These are phyloP conservation scores for Coniochaeta prunicola DNA, from an alignment of 2,329 filamentous ascomycete species.

Conservation along the genomic window DNA sequence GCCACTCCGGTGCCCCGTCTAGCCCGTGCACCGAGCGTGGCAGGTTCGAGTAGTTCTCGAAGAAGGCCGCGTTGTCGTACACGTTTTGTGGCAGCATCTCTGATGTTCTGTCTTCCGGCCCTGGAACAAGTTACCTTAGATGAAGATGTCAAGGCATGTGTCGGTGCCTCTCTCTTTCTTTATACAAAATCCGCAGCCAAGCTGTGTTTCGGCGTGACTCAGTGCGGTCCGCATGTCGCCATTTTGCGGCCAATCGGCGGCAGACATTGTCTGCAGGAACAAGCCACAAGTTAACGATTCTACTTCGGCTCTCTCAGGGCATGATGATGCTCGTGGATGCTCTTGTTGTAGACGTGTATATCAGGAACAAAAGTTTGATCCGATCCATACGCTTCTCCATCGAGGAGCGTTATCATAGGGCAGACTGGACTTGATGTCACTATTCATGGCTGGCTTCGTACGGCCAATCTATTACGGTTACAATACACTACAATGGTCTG, in stretches of 20 bases:
- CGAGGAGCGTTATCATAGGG: too few relatives aligned
- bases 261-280: background rate
- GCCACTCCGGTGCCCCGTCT: constrained; percentile 34
- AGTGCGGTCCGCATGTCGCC: background rate
- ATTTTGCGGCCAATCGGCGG: background rate
- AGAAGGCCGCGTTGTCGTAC: constrained; percentile 33
- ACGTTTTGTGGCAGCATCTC: constrained; percentile 26
- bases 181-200: background rate
- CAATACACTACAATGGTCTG: too few relatives aligned
- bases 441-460: too few relatives aligned
- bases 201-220: background rate
- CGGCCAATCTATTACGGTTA: too few relatives aligned
- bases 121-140: background rate
- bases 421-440: too few relatives aligned
- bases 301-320: background rate
- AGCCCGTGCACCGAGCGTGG: constrained; percentile 31
- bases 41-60: constrained; percentile 33
- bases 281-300: background rate
- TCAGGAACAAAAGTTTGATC: background rate
- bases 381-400: too few relatives aligned
- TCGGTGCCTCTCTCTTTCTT: background rate
- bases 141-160: background rate
- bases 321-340: too few relatives aligned
- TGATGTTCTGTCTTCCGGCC: background rate
- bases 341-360: too few relatives aligned